Conservation (phyloP, 257 asterid genomes). For the Solanum chilense region DNA sequence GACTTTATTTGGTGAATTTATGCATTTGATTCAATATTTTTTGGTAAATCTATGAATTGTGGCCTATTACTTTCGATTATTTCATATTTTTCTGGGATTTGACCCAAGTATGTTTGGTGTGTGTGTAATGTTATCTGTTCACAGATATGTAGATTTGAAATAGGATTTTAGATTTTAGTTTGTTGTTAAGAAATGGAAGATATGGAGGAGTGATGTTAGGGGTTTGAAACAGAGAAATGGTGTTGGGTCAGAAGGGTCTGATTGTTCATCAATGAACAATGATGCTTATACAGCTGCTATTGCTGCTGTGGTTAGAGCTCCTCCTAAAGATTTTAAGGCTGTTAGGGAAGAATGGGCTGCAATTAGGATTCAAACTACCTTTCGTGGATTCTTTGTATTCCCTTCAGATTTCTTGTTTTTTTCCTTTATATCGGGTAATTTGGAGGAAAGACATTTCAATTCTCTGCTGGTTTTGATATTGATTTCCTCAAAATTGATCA, state of each 20-base stretch:
- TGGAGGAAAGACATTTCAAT: not conserved
- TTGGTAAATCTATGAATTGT: too few species aligned
- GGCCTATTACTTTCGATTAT: too few species aligned
- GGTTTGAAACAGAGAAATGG: slow-evolving; percentile 29
- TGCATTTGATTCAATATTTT: too few species aligned
- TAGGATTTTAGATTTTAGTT: too few species aligned
- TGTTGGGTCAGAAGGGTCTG: slow-evolving; percentile 37
- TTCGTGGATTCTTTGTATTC: slow-evolving; percentile 82
- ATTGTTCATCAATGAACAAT: slow-evolving; percentile 41
- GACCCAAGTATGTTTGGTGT: too few species aligned
- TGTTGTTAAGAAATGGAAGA: slow-evolving; percentile 60
- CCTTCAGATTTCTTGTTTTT: not conserved
- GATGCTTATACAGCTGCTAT: slow-evolving; percentile 72
- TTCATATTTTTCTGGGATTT: too few species aligned
- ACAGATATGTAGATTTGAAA: too few species aligned
- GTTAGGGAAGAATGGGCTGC: slow-evolving; percentile 94
- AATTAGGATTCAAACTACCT: slow-evolving; percentile 81
- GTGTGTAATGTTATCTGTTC: too few species aligned
- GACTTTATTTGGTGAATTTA: too few species aligned
- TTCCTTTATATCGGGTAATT: not conserved
- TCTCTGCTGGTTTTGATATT: too few species aligned
- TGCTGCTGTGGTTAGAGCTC: slow-evolving; percentile 84
- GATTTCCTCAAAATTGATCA: not conserved
- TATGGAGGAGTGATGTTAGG: slow-evolving; percentile 66
- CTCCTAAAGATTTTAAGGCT: slow-evolving; percentile 70